Evolutionary conservation across 2,329 filamentous ascomycete species (phyloP).

Genomic region (Fonsecaea pedrosoi): DNA sequence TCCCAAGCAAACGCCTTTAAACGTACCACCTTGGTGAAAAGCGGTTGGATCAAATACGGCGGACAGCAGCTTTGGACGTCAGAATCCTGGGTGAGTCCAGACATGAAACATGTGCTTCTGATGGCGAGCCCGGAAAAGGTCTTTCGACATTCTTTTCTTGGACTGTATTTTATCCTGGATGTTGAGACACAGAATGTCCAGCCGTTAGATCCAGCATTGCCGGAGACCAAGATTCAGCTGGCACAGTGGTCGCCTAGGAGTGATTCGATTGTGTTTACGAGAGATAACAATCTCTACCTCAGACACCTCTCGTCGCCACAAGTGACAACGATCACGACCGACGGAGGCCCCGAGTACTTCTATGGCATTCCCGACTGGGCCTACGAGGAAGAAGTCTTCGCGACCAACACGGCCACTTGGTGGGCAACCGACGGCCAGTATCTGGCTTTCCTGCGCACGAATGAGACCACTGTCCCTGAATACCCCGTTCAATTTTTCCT

Average conservation of each 20-base stretch:
- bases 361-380: conserved; percentile 99
- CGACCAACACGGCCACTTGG: conserved; percentile 84
- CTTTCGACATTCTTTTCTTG: conserved; percentile 89
- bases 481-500: conserved; percentile 95
- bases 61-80: conserved; percentile 63
- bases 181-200: conserved; percentile 79
- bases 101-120: conserved; percentile 87
- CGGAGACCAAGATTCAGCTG: conserved; percentile 74
- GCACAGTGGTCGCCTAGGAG: conserved; percentile 89
- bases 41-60: conserved; percentile 65
- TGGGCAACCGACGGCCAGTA: conserved; percentile 91
- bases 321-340: conserved; percentile 77
- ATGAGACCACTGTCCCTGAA: conserved; percentile 88
- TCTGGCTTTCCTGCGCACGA: conserved; percentile 88
- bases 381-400: conserved; percentile 86
- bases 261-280: conserved; percentile 86
- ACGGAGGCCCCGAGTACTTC: conserved; percentile 87
- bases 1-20: conserved; percentile 49
- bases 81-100: conserved; percentile 75
- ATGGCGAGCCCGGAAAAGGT: conserved; percentile 74
- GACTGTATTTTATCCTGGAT: conserved; percentile 89
- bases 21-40: conserved; percentile 77
- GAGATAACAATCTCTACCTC: conserved; percentile 88
- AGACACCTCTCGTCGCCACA: conserved; percentile 68
- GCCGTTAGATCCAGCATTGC: conserved; percentile 74